phyloP scores from a whole-genome alignment of 352 stramenopile species.

The Plasmopara halstedii region DNA sequence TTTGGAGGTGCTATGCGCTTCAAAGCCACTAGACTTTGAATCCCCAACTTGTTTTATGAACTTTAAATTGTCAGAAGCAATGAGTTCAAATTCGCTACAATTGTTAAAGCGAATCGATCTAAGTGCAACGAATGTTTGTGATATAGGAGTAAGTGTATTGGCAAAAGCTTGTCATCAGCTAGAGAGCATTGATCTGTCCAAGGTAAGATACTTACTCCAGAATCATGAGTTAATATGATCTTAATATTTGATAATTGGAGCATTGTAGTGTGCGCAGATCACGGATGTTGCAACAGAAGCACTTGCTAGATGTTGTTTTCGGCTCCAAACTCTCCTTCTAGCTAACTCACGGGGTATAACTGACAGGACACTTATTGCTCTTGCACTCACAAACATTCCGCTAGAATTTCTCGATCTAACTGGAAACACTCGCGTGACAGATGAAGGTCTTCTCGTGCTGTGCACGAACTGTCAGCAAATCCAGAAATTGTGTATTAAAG shows the following conservation, averaged over 20 bases:
- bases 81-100: background rate
- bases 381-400: conserved; percentile 33
- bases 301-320: conserved; percentile 36
- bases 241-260: background rate
- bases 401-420: conserved; percentile 41
- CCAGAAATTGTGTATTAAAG: conserved; percentile 49
- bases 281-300: conserved; percentile 45
- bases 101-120: conserved; percentile 31
- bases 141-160: conserved; percentile 47
- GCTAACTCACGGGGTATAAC: conserved; percentile 36
- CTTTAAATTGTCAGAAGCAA: conserved; percentile 12
- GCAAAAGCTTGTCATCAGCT: conserved; percentile 35
- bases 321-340: conserved; percentile 30
- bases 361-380: conserved; percentile 36
- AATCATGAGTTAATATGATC: too few species aligned
- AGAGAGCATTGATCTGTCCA: conserved; percentile 48
- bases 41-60: conserved; percentile 38
- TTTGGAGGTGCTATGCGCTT: conserved; percentile 35
- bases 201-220: conserved; percentile 18
- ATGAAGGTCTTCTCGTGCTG: conserved; percentile 34
- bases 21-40: conserved; percentile 40
- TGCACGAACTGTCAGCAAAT: conserved; percentile 34
- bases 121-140: conserved; percentile 45
- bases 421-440: conserved; percentile 54
- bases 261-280: conserved; percentile 31